Conservation (phyloP, 805 yeast species). For the Ogataea minuta region DNA sequence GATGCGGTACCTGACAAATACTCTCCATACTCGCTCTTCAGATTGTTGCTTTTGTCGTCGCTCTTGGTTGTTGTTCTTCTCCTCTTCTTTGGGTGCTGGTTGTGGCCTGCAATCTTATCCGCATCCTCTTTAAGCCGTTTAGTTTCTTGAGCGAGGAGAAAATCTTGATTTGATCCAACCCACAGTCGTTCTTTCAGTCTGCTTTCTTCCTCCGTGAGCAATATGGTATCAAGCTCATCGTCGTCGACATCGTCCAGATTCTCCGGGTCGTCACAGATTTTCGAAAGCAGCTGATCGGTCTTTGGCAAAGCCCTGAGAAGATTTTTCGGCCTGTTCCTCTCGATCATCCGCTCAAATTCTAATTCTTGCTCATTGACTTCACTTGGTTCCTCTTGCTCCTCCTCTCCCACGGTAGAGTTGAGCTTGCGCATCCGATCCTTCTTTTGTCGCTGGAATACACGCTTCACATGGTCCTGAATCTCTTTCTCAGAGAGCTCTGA, state of each 20-base stretch:
- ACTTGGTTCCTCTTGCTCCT: conserved; percentile 11
- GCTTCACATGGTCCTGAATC: conserved; percentile 34
- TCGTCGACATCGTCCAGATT: conserved; percentile 78
- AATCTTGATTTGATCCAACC: conserved; percentile 88
- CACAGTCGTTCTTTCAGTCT: conserved; percentile 78
- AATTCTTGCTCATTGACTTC: conserved; percentile 26
- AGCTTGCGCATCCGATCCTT: conserved; percentile 23
- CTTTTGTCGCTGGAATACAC: conserved; percentile 30
- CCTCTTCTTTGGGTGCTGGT: conserved; percentile 48
- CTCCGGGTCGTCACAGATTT: conserved; percentile 58
- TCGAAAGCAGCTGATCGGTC: conserved; percentile 49
- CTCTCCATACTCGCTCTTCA: conserved; percentile 28
- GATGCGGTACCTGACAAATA: conserved; percentile 25
- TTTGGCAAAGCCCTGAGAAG: conserved; percentile 54
- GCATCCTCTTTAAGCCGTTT: conserved; percentile 83
- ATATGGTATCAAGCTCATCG: conserved; percentile 62
- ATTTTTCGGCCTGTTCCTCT: conserved; percentile 52
- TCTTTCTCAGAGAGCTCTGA: conserved; percentile 46
- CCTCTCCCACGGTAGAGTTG: conserved; percentile 14
- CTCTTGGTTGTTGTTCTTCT: conserved; percentile 25
- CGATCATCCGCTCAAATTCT: conserved; percentile 36
- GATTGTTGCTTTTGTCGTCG: conserved; percentile 27
- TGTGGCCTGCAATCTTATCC: conserved; percentile 80
- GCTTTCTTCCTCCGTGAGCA: conserved; percentile 69
- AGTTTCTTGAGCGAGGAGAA: conserved; percentile 77